Percentiles rank a stretch among this genome's conserved stretches.
Evolutionary conservation across 805 yeast genomes (phyloP).

Genomic region (Lipomyces lipofer): DNA sequence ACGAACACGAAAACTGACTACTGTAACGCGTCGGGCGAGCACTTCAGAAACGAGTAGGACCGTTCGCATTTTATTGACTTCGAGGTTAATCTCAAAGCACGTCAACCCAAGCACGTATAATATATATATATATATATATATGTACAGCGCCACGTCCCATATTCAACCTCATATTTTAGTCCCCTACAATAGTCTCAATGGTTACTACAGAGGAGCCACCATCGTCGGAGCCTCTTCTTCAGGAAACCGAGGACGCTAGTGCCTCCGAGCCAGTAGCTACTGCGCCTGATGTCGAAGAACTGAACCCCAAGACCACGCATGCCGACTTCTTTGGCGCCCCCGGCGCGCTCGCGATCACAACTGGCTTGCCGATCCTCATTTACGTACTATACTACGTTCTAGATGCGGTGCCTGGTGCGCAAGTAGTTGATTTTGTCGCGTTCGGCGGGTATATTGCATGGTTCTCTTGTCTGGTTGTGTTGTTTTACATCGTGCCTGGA

Average conservation of each 20-base stretch:
- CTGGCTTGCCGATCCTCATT: constrained; percentile 67
- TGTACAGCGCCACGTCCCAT: too few species aligned
- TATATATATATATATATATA: too few species aligned
- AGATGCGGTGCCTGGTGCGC: constrained; percentile 50
- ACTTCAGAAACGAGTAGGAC: too few species aligned
- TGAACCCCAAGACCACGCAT: constrained; percentile 70
- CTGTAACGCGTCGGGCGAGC: too few species aligned
- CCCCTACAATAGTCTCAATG: too few species aligned
- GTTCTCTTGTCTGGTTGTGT: constrained; percentile 63
- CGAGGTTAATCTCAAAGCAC: too few species aligned
- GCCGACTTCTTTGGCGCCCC: constrained; percentile 75
- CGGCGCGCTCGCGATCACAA: constrained; percentile 69
- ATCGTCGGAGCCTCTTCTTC: constrained; percentile 16
- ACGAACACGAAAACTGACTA: too few species aligned
- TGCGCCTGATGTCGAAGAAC: constrained; percentile 6
- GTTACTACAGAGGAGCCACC: too few species aligned
- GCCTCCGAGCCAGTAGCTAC: background rate
- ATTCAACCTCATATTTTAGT: too few species aligned
- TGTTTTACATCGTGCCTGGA: constrained; percentile 72
- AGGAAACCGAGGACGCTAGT: background rate
- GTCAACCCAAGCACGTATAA: too few species aligned
- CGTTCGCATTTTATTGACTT: too few species aligned
- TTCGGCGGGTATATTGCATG: constrained; percentile 71
- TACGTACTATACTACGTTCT: constrained; percentile 59
- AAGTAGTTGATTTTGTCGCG: constrained; percentile 34